Conservation (phyloP, 345 rosid genomes). For the Aquilaria sinensis region DNA sequence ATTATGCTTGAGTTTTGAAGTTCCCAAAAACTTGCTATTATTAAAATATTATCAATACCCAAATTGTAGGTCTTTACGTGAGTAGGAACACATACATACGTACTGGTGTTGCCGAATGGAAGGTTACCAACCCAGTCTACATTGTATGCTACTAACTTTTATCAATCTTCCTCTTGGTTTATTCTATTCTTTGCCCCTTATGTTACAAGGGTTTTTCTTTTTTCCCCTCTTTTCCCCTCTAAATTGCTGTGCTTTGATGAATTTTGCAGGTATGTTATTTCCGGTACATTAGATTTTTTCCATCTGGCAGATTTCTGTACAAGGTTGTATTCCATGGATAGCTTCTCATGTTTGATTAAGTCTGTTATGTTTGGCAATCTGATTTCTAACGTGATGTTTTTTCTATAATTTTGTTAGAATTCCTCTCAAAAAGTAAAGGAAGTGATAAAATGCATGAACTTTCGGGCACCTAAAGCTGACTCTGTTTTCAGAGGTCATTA, state of each 20-base stretch:
- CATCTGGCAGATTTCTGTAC: conserved; percentile 91
- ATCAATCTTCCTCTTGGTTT: conserved; percentile 1
- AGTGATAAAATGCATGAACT: conserved; percentile 72
- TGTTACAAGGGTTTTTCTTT: background rate
- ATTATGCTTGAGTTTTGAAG: background rate
- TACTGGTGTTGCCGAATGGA: conserved; percentile 90
- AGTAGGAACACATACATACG: conserved; percentile 94
- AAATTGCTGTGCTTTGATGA: conserved; percentile 1
- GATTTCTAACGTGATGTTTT: background rate
- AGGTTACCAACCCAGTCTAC: conserved; percentile 89
- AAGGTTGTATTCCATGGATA: conserved; percentile 44
- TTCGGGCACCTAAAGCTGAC: conserved; percentile 69
- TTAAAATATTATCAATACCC: conserved; percentile 13
- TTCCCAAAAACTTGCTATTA: background rate
- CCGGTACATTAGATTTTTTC: conserved; percentile 82
- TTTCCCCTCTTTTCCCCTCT: conserved; percentile 1
- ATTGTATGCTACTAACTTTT: conserved; percentile 41
- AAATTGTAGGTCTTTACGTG: conserved; percentile 71
- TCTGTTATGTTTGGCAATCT: conserved; percentile 9
- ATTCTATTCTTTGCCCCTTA: background rate
- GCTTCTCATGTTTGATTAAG: background rate
- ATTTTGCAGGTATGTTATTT: conserved; percentile 77
- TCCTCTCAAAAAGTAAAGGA: conserved; percentile 87
- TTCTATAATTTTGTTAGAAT: conserved; percentile 37
- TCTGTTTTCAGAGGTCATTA: conserved; percentile 66